These are phyloP conservation scores for Talaromyces verruculosus DNA, from an alignment of 2,329 filamentous ascomycete genomes.

Conservation along the genomic window DNA sequence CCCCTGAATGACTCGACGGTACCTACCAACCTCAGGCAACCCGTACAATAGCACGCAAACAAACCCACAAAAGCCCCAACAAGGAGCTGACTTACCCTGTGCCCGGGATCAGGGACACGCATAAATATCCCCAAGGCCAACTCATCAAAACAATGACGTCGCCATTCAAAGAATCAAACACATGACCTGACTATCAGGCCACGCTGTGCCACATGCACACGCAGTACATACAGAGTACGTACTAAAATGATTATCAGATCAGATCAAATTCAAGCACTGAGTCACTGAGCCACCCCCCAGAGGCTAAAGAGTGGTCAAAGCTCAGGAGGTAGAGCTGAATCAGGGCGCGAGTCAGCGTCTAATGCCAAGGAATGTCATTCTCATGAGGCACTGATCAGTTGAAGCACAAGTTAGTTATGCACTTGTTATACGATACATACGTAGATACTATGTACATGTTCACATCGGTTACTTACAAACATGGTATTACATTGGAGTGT, in stretches of 20 bases:
- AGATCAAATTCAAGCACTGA: not conserved
- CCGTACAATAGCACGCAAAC: not conserved
- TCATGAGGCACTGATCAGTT: not conserved
- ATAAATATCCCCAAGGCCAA: not conserved
- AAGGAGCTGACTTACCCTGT: not conserved
- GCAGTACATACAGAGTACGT: not conserved
- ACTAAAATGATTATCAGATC: not conserved
- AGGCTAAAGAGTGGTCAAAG: not conserved
- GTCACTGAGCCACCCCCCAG: slow-evolving; percentile 2
- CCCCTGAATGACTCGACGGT: not conserved
- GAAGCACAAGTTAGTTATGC: not conserved
- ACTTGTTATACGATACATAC: not conserved
- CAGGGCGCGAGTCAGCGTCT: slow-evolving; percentile 4
- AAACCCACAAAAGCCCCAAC: not conserved
- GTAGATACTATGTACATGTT: too few species aligned
- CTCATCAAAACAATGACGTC: not conserved
- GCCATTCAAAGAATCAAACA: not conserved
- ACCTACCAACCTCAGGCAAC: not conserved
- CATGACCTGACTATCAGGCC: not conserved
- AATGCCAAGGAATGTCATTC: not conserved
- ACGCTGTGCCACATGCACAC: not conserved
- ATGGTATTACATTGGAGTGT: not conserved
- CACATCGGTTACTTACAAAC: not conserved
- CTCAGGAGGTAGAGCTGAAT: not conserved
- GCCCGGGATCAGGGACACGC: not conserved